Evolutionary conservation across 768 basidiomycete species (phyloP).

Genomic region (Hemileccinum impolitum): DNA sequence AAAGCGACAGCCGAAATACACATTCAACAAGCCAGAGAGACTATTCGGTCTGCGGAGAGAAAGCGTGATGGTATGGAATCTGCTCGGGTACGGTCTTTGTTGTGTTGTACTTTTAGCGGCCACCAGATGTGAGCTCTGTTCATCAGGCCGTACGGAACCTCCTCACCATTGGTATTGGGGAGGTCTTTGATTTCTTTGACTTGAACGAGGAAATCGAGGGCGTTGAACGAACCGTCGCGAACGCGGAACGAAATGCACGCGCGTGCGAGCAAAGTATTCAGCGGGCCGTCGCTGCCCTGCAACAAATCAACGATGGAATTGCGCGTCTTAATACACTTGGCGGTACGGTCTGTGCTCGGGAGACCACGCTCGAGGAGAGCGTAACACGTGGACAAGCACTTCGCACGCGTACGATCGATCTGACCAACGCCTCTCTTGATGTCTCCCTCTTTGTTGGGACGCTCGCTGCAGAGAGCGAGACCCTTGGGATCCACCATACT

Average conservation of each 20-base stretch:
- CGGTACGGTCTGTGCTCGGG: conserved; percentile 1
- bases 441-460: conserved; percentile 13
- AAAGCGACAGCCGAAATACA: conserved; percentile 2
- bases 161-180: conserved; percentile 14
- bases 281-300: conserved; percentile 2
- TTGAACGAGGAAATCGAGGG: conserved; percentile 13
- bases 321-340: conserved; percentile 4
- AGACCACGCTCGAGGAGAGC: conserved; percentile 7
- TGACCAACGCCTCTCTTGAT: conserved; percentile 15
- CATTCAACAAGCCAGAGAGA: conserved; percentile 10
- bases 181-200: conserved; percentile 15
- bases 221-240: conserved; percentile 6
- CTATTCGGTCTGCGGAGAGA: conserved; percentile 9
- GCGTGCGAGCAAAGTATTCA: conserved; percentile 9
- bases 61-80: conserved; percentile 13
- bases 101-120: neutral
- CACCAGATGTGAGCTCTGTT: neutral
- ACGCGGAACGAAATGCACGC: conserved; percentile 1
- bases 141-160: conserved; percentile 12
- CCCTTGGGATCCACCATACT: conserved; percentile 6
- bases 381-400: conserved; percentile 4
- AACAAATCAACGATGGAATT: conserved; percentile 2
- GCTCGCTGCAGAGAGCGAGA: conserved; percentile 16
- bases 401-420: conserved; percentile 13
- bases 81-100: conserved; percentile 8